Evolutionary conservation across 441 rosid genomes (phyloP), one percentile per base, ranked within the genome.

Genomic region (Bocquillonia castaneifolia): DNA sequence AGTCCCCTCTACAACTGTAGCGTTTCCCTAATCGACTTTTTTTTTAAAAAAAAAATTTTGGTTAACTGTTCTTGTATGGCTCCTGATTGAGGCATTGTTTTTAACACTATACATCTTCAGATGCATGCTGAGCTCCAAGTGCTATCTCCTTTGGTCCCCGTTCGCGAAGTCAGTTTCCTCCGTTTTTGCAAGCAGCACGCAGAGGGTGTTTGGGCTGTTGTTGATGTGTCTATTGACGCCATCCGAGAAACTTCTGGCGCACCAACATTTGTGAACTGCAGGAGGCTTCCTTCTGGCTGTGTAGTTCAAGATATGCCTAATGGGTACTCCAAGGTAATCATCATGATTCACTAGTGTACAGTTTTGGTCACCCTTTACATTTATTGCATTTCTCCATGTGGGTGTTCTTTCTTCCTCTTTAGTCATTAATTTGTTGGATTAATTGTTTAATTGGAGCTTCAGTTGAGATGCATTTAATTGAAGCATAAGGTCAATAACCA

Each of bases 231-330:
- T 0, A 66, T 88, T 8, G 94, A 88, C 71, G 66, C 74, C 10
- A 71, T 83, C 73, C 71, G 82, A 48, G 94, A 90, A 63, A 50
- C 78, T 32, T 45, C 86, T 0, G 87, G 84, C 48, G 72, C 85
- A 0, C 72, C 69, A 39, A 56, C 83, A 10, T 86, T 69, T 65
- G 44, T 81, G 12, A 82, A 62, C 77, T 90, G 93, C 65, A 74
- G 90, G 81, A 86, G 96, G 76, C 91, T 90, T 64, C 99, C 99
- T 39, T 94, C 99, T 0, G 99, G 98, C 57, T 94, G 97, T 64
- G 88, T 94, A 13, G 84, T 94, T 50, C 94, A 87, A 75, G 98
- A 94, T 73, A 84, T 90, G 90, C 92, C 97, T 20, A 90, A 92
- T 82, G 93, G 93, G 1, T 94, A 85, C 84, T 90, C 90, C 36